These are phyloP conservation scores for Grosmannia serpens DNA, from an alignment of 2,329 filamentous ascomycete species.

Conservation along the genomic window DNA sequence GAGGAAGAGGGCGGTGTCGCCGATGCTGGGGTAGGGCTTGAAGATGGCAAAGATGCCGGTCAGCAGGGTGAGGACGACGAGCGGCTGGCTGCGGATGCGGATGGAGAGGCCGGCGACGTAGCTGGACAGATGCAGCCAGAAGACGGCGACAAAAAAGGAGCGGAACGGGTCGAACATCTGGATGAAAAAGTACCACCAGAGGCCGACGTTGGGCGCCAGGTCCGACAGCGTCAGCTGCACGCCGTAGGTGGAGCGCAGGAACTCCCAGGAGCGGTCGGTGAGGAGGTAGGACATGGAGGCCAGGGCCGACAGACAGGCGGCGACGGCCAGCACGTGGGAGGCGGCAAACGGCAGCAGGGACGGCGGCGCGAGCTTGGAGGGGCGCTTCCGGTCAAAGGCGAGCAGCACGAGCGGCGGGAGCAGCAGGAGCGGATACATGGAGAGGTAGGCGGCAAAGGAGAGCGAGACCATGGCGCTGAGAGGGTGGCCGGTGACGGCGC, in stretches of 20 bases:
- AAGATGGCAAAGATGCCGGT: conserved; percentile 89
- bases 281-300: conserved; percentile 62
- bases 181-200: conserved; percentile 99
- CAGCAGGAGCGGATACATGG: conserved; percentile 81
- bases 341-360: conserved; percentile 35
- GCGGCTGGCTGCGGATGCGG: conserved; percentile 70
- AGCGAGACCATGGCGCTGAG: conserved; percentile 74
- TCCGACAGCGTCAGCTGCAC: conserved; percentile 86
- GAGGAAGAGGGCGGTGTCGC: conserved; percentile 78
- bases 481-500: conserved; percentile 62
- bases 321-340: conserved; percentile 40
- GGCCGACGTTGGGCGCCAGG: conserved; percentile 83
- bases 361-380: neutral
- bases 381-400: conserved; percentile 53
- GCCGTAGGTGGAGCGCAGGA: conserved; percentile 80
- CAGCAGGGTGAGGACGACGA: conserved; percentile 75
- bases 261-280: conserved; percentile 69
- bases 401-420: conserved; percentile 73
- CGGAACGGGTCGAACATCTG: conserved; percentile 99
- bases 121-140: conserved; percentile 87
- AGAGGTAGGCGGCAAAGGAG: conserved; percentile 79
- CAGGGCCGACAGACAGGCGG: conserved; percentile 45
- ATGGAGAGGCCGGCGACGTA: conserved; percentile 83
- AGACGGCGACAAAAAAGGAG: conserved; percentile 92
- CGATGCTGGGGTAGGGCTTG: conserved; percentile 91